Conservation (phyloP, 495 filamentous ascomycete species). For the Aspergillus saccharolyticus region DNA sequence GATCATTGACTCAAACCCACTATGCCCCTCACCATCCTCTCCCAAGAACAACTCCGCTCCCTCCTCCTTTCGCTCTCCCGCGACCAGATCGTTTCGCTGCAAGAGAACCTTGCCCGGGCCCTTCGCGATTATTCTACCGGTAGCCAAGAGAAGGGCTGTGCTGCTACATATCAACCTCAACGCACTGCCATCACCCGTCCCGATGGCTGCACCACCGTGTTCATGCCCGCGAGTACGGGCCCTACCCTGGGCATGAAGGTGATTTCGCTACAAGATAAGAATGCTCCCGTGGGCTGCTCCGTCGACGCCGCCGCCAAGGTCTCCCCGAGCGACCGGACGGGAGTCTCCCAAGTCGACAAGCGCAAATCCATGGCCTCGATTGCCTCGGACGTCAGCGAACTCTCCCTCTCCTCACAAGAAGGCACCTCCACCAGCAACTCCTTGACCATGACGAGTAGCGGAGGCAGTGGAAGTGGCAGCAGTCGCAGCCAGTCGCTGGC, state of each 20-base stretch:
- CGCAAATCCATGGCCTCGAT: constrained; percentile 35
- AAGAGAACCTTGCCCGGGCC: constrained; percentile 61
- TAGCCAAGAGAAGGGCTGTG: constrained; percentile 53
- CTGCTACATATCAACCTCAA: constrained; percentile 66
- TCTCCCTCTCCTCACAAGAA: constrained; percentile 36
- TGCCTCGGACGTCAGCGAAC: constrained; percentile 37
- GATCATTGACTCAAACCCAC: background rate
- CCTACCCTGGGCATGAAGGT: constrained; percentile 60
- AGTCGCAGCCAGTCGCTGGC: constrained; percentile 22
- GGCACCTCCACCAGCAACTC: constrained; percentile 13
- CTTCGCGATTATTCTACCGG: constrained; percentile 80
- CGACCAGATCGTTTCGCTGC: constrained; percentile 63
- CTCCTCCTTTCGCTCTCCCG: constrained; percentile 67
- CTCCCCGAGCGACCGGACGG: constrained; percentile 16
- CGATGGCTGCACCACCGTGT: constrained; percentile 77
- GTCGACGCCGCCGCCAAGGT: constrained; percentile 22
- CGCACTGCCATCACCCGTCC: constrained; percentile 63
- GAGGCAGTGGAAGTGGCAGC: background rate
- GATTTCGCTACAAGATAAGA: constrained; percentile 44
- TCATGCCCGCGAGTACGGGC: constrained; percentile 77
- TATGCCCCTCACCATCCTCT: constrained; percentile 77
- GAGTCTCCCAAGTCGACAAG: constrained; percentile 11
- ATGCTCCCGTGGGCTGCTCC: constrained; percentile 30
- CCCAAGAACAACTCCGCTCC: constrained; percentile 60
- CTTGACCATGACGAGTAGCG: constrained; percentile 18